Conservation (phyloP, 495 filamentous ascomycete genomes). For the Echria macrotheca region DNA sequence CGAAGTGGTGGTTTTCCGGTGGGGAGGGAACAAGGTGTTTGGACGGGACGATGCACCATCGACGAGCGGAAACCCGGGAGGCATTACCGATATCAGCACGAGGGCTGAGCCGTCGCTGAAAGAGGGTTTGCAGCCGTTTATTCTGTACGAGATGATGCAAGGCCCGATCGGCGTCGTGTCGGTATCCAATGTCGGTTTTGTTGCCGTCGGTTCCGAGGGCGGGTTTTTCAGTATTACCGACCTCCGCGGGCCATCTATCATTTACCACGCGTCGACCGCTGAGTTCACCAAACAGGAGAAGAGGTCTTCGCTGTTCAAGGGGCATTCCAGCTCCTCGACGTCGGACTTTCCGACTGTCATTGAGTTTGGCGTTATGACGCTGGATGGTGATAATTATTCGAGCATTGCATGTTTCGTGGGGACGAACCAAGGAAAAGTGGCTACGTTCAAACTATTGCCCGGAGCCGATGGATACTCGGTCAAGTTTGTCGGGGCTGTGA, state of each 20-base stretch:
- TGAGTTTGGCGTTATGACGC: slow-evolving; percentile 88
- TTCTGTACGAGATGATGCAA: slow-evolving; percentile 74
- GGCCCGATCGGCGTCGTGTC: slow-evolving; percentile 72
- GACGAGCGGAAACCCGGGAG: slow-evolving; percentile 51
- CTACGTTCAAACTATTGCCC: slow-evolving; percentile 86
- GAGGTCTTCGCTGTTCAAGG: slow-evolving; percentile 57
- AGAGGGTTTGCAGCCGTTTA: slow-evolving; percentile 75
- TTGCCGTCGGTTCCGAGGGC: slow-evolving; percentile 75
- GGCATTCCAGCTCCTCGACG: slow-evolving; percentile 33
- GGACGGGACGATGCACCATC: slow-evolving; percentile 47
- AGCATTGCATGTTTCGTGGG: slow-evolving; percentile 90
- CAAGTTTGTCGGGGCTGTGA: slow-evolving; percentile 58
- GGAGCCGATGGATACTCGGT: slow-evolving; percentile 66
- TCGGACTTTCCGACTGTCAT: slow-evolving; percentile 71
- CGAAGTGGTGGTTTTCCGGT: slow-evolving; percentile 81
- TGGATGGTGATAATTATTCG: slow-evolving; percentile 90
- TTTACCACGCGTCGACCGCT: slow-evolving; percentile 61
- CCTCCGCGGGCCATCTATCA: slow-evolving; percentile 81
- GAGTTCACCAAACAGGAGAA: slow-evolving; percentile 68
- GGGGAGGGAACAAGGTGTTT: slow-evolving; percentile 69
- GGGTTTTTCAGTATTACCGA: slow-evolving; percentile 79
- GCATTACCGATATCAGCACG: slow-evolving; percentile 64
- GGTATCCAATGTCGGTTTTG: slow-evolving; percentile 85
- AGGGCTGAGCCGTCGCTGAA: slow-evolving; percentile 74
- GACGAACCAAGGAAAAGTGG: slow-evolving; percentile 73